These are phyloP conservation scores for Cicer pinnatifidum DNA, from an alignment of 306 rosid species.

Conservation along the genomic window DNA sequence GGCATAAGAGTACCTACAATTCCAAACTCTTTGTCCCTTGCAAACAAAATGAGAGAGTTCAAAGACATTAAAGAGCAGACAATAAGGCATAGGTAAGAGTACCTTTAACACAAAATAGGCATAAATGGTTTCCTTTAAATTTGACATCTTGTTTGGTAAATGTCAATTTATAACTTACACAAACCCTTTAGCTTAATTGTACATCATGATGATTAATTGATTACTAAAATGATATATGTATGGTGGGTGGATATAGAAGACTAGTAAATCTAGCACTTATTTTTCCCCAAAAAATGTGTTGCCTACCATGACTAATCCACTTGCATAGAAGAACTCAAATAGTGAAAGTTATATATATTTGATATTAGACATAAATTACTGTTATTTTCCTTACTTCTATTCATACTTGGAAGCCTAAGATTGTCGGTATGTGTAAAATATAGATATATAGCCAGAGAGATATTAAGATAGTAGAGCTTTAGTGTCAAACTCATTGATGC, in stretches of 20 bases:
- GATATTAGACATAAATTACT: slow-evolving; percentile 43
- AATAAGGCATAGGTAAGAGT: slow-evolving; percentile 46
- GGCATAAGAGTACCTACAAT: slow-evolving; percentile 46
- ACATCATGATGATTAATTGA: slow-evolving; percentile 47
- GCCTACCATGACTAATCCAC: slow-evolving; percentile 53
- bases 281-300: slow-evolving; percentile 44
- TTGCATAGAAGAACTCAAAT: slow-evolving; percentile 41
- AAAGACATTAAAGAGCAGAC: slow-evolving; percentile 44
- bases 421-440: slow-evolving; percentile 41
- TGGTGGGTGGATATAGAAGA: slow-evolving; percentile 47
- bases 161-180: slow-evolving; percentile 54
- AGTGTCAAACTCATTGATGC: slow-evolving; percentile 47
- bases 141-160: slow-evolving; percentile 53
- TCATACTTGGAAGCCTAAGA: slow-evolving; percentile 44
- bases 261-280: slow-evolving; percentile 34
- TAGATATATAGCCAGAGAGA: slow-evolving; percentile 40
- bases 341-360: slow-evolving; percentile 43
- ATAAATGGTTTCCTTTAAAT: slow-evolving; percentile 42
- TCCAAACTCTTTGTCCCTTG: slow-evolving; percentile 58
- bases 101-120: slow-evolving; percentile 42
- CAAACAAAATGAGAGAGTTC: slow-evolving; percentile 40
- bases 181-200: slow-evolving; percentile 46
- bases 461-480: background rate
- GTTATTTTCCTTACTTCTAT: slow-evolving; percentile 36
- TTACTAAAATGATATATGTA: slow-evolving; percentile 35